phyloP scores from a whole-genome alignment of 2,329 filamentous ascomycete genomes.

The Beauveria australis region DNA sequence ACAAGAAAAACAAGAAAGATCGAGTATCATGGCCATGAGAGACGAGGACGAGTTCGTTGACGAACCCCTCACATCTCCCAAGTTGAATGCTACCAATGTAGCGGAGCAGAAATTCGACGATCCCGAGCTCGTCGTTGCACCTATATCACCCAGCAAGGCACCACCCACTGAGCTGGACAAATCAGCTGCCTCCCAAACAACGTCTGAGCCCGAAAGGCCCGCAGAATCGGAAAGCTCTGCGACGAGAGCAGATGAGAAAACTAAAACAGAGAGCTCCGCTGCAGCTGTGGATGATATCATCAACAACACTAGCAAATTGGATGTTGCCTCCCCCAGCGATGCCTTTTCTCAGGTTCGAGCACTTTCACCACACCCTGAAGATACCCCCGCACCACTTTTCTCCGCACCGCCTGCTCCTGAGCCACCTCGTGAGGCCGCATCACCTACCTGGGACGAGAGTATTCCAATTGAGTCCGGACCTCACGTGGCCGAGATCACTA shows the following conservation, averaged over 20 bases:
- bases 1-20: constrained; percentile 1
- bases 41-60: constrained; percentile 71
- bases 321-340: neutral
- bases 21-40: constrained; percentile 23
- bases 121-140: constrained; percentile 47
- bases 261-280: constrained; percentile 5
- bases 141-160: constrained; percentile 43
- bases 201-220: neutral
- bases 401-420: constrained; percentile 24
- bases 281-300: constrained; percentile 7
- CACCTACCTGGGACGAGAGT: neutral
- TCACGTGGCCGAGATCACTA: neutral
- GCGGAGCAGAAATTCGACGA: constrained; percentile 47
- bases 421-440: constrained; percentile 19
- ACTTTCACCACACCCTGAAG: constrained; percentile 52
- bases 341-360: constrained; percentile 13
- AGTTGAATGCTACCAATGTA: constrained; percentile 51
- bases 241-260: constrained; percentile 12
- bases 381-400: constrained; percentile 58
- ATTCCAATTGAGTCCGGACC: neutral
- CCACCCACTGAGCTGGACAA: constrained; percentile 18
- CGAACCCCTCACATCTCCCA: constrained; percentile 63
- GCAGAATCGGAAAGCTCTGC: constrained; percentile 13
- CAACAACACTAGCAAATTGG: constrained; percentile 3
- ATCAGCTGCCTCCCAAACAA: constrained; percentile 6